Evolutionary conservation across 371 early-diverging fungal species (phyloP).

Genomic region (Rhizopus microsporus): DNA sequence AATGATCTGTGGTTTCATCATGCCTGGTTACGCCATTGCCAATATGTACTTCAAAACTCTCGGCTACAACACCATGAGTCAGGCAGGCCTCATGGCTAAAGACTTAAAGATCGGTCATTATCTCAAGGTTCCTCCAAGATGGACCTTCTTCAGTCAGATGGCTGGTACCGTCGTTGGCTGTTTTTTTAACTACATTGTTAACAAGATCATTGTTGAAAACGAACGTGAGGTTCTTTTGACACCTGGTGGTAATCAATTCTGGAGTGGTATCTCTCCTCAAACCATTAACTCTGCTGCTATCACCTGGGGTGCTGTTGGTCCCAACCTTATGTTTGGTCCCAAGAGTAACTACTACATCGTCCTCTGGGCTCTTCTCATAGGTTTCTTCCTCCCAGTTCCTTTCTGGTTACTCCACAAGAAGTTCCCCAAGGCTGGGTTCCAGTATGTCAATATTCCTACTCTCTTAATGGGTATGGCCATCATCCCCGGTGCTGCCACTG

Average conservation of each 20-base stretch:
- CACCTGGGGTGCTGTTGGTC: conserved; percentile 81
- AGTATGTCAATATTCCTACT: conserved; percentile 49
- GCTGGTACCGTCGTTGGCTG: conserved; percentile 62
- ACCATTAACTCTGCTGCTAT: conserved; percentile 62
- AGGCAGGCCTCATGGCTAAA: conserved; percentile 54
- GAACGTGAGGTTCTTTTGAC: conserved; percentile 45
- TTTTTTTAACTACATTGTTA: conserved; percentile 58
- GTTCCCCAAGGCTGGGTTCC: conserved; percentile 43
- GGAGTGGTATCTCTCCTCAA: conserved; percentile 54
- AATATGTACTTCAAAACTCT: conserved; percentile 55
- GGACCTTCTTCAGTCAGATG: conserved; percentile 61
- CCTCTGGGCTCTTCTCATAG: conserved; percentile 50
- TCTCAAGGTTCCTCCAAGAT: conserved; percentile 74
- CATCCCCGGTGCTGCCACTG: conserved; percentile 44
- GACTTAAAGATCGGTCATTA: conserved; percentile 77
- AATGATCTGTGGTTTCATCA: conserved; percentile 51
- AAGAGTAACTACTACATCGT: conserved; percentile 62
- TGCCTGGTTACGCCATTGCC: conserved; percentile 53
- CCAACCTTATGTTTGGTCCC: conserved; percentile 67
- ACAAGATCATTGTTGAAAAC: conserved; percentile 43
- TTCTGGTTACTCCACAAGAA: conserved; percentile 32
- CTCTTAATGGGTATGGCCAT: conserved; percentile 44
- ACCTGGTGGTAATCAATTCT: conserved; percentile 49
- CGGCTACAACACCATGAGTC: conserved; percentile 57
- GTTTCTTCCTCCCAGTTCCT: conserved; percentile 32